Percentiles rank a stretch among this genome's conserved stretches.
Conservation (phyloP, 1,284 basidiomycete species). For the Thecaphora frezii region DNA sequence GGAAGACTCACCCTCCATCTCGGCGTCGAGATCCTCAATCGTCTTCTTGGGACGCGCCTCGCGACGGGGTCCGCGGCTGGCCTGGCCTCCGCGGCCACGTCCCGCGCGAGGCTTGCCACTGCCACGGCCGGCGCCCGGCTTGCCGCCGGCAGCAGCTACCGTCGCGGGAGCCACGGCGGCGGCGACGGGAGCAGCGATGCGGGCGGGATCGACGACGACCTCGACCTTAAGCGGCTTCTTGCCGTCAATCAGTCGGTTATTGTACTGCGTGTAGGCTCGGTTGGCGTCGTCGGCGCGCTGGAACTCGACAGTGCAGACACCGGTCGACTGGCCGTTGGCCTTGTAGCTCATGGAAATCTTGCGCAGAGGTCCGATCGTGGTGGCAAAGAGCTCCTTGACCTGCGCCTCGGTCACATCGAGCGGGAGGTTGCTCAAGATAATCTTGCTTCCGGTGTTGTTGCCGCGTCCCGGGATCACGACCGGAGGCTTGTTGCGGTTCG, state of each 20-base stretch:
- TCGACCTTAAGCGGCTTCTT: conserved; percentile 98
- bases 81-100: conserved; percentile 61
- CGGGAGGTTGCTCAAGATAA: conserved; percentile 94
- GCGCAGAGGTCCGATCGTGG: conserved; percentile 83
- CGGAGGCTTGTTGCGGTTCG: conserved; percentile 54
- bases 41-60: conserved; percentile 64
- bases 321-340: conserved; percentile 81
- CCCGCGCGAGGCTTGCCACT: conserved; percentile 59
- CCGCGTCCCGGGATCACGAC: conserved; percentile 54
- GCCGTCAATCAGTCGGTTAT: conserved; percentile 98
- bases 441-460: conserved; percentile 67
- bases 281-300: conserved; percentile 81
- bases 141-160: conserved; percentile 17
- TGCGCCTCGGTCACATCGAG: conserved; percentile 90
- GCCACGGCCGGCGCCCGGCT: conserved; percentile 20
- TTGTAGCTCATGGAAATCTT: conserved; percentile 85
- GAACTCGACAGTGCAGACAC: conserved; percentile 85
- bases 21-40: conserved; percentile 66
- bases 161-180: conserved; percentile 65
- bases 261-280: conserved; percentile 90
- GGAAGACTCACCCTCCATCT: conserved; percentile 63
- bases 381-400: conserved; percentile 91
- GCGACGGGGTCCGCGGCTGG: conserved; percentile 35
- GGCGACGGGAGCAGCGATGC: conserved; percentile 67
- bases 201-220: conserved; percentile 84